Base-by-base conservation (phyloP, 129 eudicot species). In the Scalesia atractyloides region DNA sequence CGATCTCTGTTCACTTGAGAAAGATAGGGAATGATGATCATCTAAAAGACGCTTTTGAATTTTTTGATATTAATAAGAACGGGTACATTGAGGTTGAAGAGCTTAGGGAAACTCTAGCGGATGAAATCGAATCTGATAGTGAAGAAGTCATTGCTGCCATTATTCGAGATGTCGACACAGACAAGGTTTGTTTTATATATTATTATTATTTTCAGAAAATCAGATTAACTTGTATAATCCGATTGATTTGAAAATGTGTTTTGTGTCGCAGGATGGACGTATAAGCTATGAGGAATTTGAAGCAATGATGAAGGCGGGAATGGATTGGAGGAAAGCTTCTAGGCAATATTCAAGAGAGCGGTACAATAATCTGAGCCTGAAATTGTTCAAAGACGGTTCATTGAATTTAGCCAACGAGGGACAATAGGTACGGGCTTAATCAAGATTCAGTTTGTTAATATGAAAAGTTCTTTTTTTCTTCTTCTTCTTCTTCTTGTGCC, bases 241-340 rank as follows among this genome's bases (percentile, higher is more conserved):
- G 2, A 19, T 37, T 2, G 66, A 4, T 7, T 16, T 1, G 4
- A 54, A 43, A 54, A 22, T 30, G 3, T 54, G 9, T 43, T 56
- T 43, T 56, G 74, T 19, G 19, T 56, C 17, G 17, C 78, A 92
- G 98, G 98, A 89, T 52, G 94, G 98, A n/a, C 79, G 85, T 8
- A 92, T 89, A 67, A 92, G 96, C 76, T 92, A 84, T 11, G 96
- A 89, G 14, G 98, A 92, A 67, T 92, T 92, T 64, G 83, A 83
- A 18, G 83, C 91, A 5, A 92, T 92, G 98, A 92, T 92, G 98
- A 89, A 92, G 70, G 81, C 96, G 1, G 97, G 97, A 58, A 89
- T 94, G 9, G 97, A 92, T 76, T 92, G 97, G 97, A 92, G 97
- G 77, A 92, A 92, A 73, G 97, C 97, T 57, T 92, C 97, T 4